Conservation (phyloP, 345 rosid species). For the Arabidopsis suecica region DNA sequence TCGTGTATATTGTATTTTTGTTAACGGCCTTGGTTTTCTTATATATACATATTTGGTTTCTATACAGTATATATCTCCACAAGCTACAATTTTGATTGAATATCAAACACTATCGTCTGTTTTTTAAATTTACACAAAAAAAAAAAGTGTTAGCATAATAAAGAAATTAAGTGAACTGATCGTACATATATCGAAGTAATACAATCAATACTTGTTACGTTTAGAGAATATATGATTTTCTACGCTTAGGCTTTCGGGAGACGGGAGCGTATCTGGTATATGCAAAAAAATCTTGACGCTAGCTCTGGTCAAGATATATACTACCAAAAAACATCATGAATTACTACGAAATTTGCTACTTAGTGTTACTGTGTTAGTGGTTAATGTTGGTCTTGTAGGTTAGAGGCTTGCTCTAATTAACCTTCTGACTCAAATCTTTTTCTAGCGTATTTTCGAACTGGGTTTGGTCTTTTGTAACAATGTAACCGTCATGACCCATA, state of each 20-base stretch:
- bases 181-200: background rate
- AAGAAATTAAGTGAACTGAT: background rate
- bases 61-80: background rate
- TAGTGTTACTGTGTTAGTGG: no score
- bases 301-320: no score
- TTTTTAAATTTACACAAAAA: background rate
- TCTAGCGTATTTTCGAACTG: no score
- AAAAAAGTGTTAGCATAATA: background rate
- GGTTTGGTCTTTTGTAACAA: no score
- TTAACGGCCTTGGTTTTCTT: conserved; percentile 18
- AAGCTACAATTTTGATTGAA: conserved; percentile 4
- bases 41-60: background rate
- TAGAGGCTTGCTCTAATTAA: no score
- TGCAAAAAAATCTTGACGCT: background rate
- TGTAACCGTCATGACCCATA: no score
- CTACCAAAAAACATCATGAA: no score
- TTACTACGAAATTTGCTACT: no score
- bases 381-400: no score
- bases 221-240: background rate
- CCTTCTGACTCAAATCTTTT: no score
- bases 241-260: no score
- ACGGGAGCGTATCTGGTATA: background rate
- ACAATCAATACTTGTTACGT: background rate
- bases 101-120: background rate
- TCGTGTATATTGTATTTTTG: conserved; percentile 18